Conservation (phyloP, 371 early-diverging fungal genomes). For the Mucor velutinosus region DNA sequence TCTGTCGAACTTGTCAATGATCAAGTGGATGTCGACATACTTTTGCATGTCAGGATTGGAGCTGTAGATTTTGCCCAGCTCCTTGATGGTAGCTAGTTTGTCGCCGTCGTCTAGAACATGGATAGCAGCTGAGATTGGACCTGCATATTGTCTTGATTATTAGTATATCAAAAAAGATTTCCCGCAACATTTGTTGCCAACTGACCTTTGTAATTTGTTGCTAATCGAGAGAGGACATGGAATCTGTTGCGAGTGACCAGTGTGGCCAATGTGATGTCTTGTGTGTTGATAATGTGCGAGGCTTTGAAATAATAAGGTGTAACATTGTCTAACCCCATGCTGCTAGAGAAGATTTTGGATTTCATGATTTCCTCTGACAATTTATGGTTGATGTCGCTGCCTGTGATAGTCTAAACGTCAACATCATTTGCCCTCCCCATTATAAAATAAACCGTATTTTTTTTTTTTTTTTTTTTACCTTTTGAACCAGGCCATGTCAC, state of each 20-base stretch:
- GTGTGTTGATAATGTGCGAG: conserved; percentile 30
- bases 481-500: conserved; percentile 23
- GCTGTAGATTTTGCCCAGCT: conserved; percentile 46
- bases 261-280: conserved; percentile 60
- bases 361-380: conserved; percentile 45
- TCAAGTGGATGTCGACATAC: conserved; percentile 59
- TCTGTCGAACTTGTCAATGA: conserved; percentile 58
- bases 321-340: conserved; percentile 57
- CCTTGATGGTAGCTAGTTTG: conserved; percentile 37
- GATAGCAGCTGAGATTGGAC: conserved; percentile 64
- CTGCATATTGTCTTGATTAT: conserved; percentile 11
- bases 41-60: conserved; percentile 48
- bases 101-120: conserved; percentile 56
- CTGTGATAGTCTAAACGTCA: not conserved
- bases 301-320: conserved; percentile 62
- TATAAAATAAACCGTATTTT: too few species aligned
- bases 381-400: conserved; percentile 14
- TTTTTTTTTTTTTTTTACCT: conserved; percentile 11
- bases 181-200: not conserved
- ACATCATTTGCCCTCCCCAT: not conserved
- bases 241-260: conserved; percentile 55
- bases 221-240: conserved; percentile 43
- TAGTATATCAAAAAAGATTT: not conserved
- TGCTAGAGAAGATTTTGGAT: conserved; percentile 54
- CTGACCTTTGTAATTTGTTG: conserved; percentile 54